Evolutionary conservation across 2,329 filamentous ascomycete species (phyloP), one percentile per base, ranked within the genome.

Genomic region (Thielaviopsis ethacetica): DNA sequence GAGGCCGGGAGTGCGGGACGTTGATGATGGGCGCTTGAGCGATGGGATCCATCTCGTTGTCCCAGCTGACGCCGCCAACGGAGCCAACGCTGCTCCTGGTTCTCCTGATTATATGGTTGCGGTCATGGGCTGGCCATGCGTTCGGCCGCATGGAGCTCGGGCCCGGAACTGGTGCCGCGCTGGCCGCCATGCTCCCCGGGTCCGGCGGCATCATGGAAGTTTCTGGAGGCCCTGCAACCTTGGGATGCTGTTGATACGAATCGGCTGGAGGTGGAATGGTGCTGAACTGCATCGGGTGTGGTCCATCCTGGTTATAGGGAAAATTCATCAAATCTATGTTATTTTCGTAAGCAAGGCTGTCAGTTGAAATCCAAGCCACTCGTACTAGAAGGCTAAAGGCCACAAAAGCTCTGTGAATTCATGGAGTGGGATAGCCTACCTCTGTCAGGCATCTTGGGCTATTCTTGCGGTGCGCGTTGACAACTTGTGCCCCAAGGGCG

Each of bases 301-400:
- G 15, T 44, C 34, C 12, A 34, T 41, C 53, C 34, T 55, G 53
- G 47, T 19, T 49, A 57, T 57, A 57, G 51, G n/a, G 55, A 44
- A 49, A 57, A 53, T 57, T 57, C 56, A 57, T 57, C 30, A 19
- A 26, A n/a, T 57, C 56, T 57, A 26, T 47, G 34, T 10, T 55
- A 21, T 41, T 41, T 41, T 41, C 30, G 12, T 41, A 5, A 41
- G 4, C 3, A 13, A 41, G 15, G 12, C 38, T 41, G 38, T 41
- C 38, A 41, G 38, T 41, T 41, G 38, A 41, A 41, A 17, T 41
- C 4, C 21, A 55, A 10, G 5, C 38, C 30, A n/a, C n/a, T n/a
- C n/a, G n/a, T n/a, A 55, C 38, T 41, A 13, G 5, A 41, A 5
- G 10, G 10, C 15, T 41, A 5, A 13, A 41, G 12, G 10, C 26